A percentile compares a stretch with the other conserved stretches of the same genome.
phyloP scores from a whole-genome alignment of 305 asterid genomes.

The Euphrasia arctica region DNA sequence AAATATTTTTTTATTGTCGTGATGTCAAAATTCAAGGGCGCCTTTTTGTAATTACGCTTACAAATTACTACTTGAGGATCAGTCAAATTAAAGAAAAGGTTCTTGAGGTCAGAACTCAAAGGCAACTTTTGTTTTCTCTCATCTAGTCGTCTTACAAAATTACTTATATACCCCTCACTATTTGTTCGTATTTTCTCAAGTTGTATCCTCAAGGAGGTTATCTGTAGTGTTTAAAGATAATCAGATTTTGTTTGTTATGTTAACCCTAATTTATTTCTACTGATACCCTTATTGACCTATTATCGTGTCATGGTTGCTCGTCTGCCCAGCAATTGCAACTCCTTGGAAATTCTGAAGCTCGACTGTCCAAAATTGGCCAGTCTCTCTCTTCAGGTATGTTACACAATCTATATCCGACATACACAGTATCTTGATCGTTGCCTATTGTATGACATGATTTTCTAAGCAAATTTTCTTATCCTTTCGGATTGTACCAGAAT shows the following conservation, averaged over 20 bases:
- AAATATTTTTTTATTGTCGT: no score
- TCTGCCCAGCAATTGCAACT: constrained; percentile 61
- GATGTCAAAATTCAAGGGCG: no score
- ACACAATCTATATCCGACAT: not conserved
- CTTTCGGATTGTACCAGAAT: constrained; percentile 34
- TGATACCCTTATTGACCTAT: constrained; percentile 4
- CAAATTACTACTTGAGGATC: no score
- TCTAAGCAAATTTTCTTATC: constrained; percentile 10
- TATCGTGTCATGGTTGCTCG: not conserved
- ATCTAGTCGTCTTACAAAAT: not conserved
- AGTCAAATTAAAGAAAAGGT: no score
- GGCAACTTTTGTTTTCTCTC: no score
- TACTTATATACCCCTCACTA: not conserved
- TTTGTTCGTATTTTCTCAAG: not conserved
- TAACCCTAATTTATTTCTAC: no score
- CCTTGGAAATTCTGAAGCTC: constrained; percentile 75
- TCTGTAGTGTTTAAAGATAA: not conserved
- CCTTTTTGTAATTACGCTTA: no score
- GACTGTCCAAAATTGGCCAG: constrained; percentile 79
- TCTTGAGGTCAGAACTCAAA: no score
- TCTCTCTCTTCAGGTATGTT: constrained; percentile 82
- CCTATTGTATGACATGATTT: not conserved
- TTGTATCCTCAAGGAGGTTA: not conserved
- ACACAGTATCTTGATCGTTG: not conserved
- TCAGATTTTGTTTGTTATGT: not conserved